Base-by-base conservation (phyloP, 2,329 filamentous ascomycete genomes). In the Didymella pomorum region DNA sequence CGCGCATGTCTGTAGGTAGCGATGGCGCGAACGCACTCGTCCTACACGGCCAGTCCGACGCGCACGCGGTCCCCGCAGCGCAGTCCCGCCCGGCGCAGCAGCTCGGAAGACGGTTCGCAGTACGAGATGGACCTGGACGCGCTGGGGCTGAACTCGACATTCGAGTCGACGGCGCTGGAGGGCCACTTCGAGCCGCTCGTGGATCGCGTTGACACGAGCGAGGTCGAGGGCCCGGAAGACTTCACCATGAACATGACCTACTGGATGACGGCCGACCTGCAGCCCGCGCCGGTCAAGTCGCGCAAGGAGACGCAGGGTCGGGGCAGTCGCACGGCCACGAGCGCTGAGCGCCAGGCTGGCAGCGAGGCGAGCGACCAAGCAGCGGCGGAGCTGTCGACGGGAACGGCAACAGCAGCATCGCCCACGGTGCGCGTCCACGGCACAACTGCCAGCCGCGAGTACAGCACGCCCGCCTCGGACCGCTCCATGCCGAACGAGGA, bases 161-260 rank as follows among this genome's bases (percentile, higher is more conserved):
- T 74, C 26, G 72, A 76, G 42, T 72, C 73, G 1, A 70, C 70
- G 2, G 72, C 71, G 20, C 53, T 76, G 42, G 68, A 73, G 9
- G 65, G 68, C 9, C 65, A 55, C 46, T 65, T 69, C 28, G 64
- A 69, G 56, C 65, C 71, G 21, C 67, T 71, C 14, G 59, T 76
- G n/a, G 76, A 79, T 47, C 69, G 69, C 11, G 70, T 79, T 18
- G 66, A 74, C 12, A 78, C 71, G 37, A 77, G 76, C 61, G 76
- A 79, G 14, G 74, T 79, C 25, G 76, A 77, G 42, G 77, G 77
- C 7, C 77, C 77, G 2, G 76, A 75, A 47, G 77, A 79, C 62
- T 79, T 79, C 58, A 79, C 77, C 7, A 72, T 76, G 71, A 79
- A 79, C 62, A 76, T 79, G 75, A 77, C 76, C 31, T 78, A 74